phyloP scores from a whole-genome alignment of 139 green algal genomes.

The Chlorella sp. region DNA sequence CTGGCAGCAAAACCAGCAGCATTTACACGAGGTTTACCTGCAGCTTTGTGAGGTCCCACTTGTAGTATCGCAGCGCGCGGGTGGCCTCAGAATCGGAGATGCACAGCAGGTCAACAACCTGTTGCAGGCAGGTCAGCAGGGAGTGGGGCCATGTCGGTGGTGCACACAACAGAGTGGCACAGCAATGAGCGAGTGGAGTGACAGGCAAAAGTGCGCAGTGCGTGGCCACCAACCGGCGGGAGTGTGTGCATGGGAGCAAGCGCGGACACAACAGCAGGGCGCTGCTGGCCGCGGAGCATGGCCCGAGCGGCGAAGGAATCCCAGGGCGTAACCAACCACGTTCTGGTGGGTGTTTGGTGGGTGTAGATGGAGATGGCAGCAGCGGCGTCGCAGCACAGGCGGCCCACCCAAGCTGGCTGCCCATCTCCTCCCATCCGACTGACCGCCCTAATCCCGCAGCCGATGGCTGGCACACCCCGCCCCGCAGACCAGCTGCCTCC shows the following conservation, averaged over 20 bases:
- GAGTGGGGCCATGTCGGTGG: not conserved
- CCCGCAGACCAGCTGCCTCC: not conserved
- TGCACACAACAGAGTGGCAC: not conserved
- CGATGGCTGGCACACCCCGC: too few species aligned
- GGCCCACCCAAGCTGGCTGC: too few species aligned
- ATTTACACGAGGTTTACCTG: not conserved
- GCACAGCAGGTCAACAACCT: slow-evolving; percentile 61
- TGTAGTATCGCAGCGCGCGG: slow-evolving; percentile 78
- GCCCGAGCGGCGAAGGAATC: too few species aligned
- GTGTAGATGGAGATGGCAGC: not conserved
- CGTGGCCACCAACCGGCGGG: too few species aligned
- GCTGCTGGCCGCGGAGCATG: too few species aligned
- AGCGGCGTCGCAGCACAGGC: too few species aligned
- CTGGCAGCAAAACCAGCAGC: not conserved
- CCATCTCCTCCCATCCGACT: too few species aligned
- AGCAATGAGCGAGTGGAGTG: not conserved
- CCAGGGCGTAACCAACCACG: too few species aligned
- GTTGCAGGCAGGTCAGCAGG: not conserved
- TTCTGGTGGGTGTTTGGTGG: too few species aligned
- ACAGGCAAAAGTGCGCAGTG: not conserved
- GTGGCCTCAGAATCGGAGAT: slow-evolving; percentile 69
- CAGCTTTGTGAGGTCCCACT: slow-evolving; percentile 66
- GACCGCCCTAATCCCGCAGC: too few species aligned
- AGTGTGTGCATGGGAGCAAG: too few species aligned
- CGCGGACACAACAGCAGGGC: too few species aligned